Base-by-base conservation (phyloP, 2,329 filamentous ascomycete genomes). In the Colletotrichum eleusines region DNA sequence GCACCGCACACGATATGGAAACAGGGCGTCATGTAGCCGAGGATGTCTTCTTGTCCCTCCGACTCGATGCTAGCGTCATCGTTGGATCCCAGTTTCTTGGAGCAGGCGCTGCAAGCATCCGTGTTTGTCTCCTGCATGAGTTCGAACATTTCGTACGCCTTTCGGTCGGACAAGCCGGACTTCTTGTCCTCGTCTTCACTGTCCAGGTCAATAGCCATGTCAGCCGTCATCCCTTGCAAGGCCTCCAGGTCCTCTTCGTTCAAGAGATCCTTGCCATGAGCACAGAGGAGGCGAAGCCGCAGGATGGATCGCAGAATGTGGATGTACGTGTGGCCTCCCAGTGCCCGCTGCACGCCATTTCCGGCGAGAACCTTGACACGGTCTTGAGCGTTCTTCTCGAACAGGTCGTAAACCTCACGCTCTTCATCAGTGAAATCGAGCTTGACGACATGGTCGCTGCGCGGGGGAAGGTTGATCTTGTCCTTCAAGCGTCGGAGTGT, bases 301-400 rank as follows among this genome's bases (percentile, higher is more conserved):
- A 97, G 87, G 77, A 99, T 97, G 5, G 94, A 93, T 74, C 96
- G 95, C 72, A 99, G 83, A 57, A 99, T 96, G 75, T 97, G 94
- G 57, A 96, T 95, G 77, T 97, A 98, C n/a, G 93, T 92, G 74
- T 92, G 94, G 51, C 95, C 95, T 50, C 92, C 92, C 61, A 96
- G 85, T 72, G 89, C 88, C 73, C 89, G 91, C 63, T 88, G 89
- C 74, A 87, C 83, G 18, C 69, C 72, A 31, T 72, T 72, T 33
- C 75, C 90, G 83, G 78, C 89, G 81, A 98, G 89, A 2, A 94
- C 90, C 72, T 91, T 89, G 75, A 98, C 91, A 76, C 95, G 91
- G 67, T 93, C 91, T 72, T 91, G 88, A 0, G 95, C 94, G 75
- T 96, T 92, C 74, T 89, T 90, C 26, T 93, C 90, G 80, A 98